phyloP scores from a whole-genome alignment of 352 stramenopile species.

The Phytopythium litorale region DNA sequence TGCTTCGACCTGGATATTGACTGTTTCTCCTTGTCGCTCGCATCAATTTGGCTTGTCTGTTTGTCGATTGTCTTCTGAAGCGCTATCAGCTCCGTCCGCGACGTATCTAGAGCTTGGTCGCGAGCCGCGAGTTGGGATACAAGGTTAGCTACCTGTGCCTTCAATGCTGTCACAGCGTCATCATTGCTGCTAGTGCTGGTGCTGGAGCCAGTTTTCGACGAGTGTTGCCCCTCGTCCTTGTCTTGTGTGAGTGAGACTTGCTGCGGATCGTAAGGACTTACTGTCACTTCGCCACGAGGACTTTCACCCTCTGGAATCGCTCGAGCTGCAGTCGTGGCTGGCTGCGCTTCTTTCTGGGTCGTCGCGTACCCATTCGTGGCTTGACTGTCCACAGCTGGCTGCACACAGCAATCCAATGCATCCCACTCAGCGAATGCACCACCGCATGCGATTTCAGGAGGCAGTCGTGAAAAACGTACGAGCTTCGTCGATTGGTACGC shows the following conservation, averaged over 20 bases:
- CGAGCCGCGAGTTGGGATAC: constrained; percentile 21
- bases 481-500: neutral
- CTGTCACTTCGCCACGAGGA: constrained; percentile 1
- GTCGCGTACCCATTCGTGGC: neutral
- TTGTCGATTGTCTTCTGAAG: constrained; percentile 18
- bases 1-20: constrained; percentile 20
- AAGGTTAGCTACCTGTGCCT: constrained; percentile 16
- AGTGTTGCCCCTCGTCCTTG: neutral
- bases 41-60: constrained; percentile 18
- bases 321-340: neutral
- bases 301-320: neutral
- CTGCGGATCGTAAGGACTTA: neutral
- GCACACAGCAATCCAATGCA: neutral
- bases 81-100: constrained; percentile 15
- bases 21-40: constrained; percentile 22
- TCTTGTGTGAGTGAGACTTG: neutral
- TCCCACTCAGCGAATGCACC: neutral
- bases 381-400: neutral
- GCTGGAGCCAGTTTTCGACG: neutral
- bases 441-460: neutral
- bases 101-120: constrained; percentile 15
- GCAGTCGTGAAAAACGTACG: neutral
- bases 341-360: too few relatives aligned
- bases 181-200: neutral
- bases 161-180: constrained; percentile 2